Base-by-base conservation (phyloP, 169 alveolate species). In the Blepharisma undulans region DNA sequence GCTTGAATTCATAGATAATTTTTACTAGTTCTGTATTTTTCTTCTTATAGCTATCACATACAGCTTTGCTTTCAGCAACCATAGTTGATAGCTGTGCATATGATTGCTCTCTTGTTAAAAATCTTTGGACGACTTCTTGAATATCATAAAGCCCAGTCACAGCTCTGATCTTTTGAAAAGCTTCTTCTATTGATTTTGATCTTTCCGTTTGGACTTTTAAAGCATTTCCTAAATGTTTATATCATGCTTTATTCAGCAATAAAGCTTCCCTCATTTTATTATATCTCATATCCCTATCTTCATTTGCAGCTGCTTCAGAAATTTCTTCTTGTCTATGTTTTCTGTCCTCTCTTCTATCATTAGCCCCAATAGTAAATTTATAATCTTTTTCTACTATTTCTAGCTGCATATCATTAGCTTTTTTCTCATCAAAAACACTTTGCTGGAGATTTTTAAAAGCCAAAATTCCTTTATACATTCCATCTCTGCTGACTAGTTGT, bases 111-210 rank as follows among this genome's bases (percentile, higher is more conserved):
- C 93, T 91, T 22, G 97, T 94, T 16, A 94, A 32, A 93, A 94
- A 92, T 34, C 90, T 92, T 16, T 93, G 90, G 30, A 94, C 95
- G 0, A 94, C 94, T 19, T 90, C 92, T n/a, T 93, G 76, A n/a
- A 94, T 93, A 84, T 94, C 95, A 86, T 93, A 72, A 29, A 91
- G n/a, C 2, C 96, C 97, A 48, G 97, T 94, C 0, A 93, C 91
- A 2, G 93, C 87, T 81, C 95, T 88, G 29, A 94, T 93, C 14
- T 76, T 85, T 71, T 92, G 76, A 76, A 90, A 93, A 7, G 97
- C 97, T 33, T 88, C 94, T 77, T 94, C 97, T 29, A 94, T 87
- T 27, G 32, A 79, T 32, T 94, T 94, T 59, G 84, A 82, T 92
- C 81, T 90, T 71, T 94, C 97, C 12, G 72, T 91, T 61, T 88